Evolutionary conservation across 192 early-diverging fungal genomes (phyloP).

Genomic region (Coemansia sp.): DNA sequence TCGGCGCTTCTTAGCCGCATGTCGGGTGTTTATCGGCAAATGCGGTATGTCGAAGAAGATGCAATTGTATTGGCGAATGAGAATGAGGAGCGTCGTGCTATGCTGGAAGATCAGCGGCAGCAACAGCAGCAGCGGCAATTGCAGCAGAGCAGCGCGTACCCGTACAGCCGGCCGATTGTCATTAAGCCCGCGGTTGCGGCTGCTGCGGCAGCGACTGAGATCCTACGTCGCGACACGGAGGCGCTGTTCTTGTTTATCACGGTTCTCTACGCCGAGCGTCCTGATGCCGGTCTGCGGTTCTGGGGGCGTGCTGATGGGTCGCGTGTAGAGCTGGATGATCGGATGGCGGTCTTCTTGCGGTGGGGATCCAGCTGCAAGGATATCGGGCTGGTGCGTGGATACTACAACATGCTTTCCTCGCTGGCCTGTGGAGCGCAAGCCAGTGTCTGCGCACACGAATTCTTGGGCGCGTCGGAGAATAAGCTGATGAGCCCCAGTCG

Average conservation of each 20-base stretch:
- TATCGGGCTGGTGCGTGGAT: slow-evolving; percentile 64
- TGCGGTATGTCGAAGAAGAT: slow-evolving; percentile 75
- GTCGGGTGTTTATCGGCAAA: slow-evolving; percentile 59
- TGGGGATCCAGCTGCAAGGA: slow-evolving; percentile 66
- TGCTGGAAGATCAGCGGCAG: slow-evolving; percentile 45
- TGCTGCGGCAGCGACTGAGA: slow-evolving; percentile 22
- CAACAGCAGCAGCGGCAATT: slow-evolving; percentile 27
- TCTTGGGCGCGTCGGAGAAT: slow-evolving; percentile 48
- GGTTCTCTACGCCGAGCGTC: slow-evolving; percentile 70
- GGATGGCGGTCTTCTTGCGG: slow-evolving; percentile 63
- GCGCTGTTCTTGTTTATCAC: slow-evolving; percentile 73
- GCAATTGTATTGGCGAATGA: slow-evolving; percentile 52
- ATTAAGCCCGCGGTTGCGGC: slow-evolving; percentile 12
- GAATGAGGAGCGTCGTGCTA: slow-evolving; percentile 30
- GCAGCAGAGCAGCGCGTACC: slow-evolving; percentile 30
- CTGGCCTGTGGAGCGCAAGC: slow-evolving; percentile 76
- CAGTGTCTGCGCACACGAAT: slow-evolving; percentile 61
- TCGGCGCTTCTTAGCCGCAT: slow-evolving; percentile 61
- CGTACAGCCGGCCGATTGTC: slow-evolving; percentile 33
- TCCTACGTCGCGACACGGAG: slow-evolving; percentile 62
- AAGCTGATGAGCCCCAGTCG: slow-evolving; percentile 40
- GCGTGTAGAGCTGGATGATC: slow-evolving; percentile 49
- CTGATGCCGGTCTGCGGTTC: slow-evolving; percentile 73
- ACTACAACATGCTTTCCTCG: slow-evolving; percentile 80
- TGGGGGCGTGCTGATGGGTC: slow-evolving; percentile 55